Percentiles rank a stretch among this genome's conserved stretches.
Conservation (phyloP, 2,329 filamentous ascomycete genomes). For the Myriosclerotinia duriaeana region DNA sequence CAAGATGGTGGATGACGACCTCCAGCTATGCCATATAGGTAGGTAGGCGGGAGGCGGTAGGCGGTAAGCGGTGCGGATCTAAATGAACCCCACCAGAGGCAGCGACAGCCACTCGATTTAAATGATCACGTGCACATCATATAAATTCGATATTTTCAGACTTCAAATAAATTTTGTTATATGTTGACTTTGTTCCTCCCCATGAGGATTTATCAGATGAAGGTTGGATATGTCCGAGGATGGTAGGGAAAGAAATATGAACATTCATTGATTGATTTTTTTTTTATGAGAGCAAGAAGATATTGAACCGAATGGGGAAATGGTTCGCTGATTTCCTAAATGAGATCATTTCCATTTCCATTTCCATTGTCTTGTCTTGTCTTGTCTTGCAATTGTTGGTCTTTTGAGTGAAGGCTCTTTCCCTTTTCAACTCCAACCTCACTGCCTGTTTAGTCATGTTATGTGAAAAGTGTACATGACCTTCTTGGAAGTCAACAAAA, state of each 20-base stretch:
- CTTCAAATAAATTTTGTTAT: not conserved
- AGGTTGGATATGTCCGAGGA: not conserved
- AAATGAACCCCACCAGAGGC: constrained; percentile 25
- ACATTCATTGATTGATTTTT: too few species aligned
- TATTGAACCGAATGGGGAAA: too few species aligned
- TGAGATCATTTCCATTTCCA: not conserved
- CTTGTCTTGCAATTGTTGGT: too few species aligned
- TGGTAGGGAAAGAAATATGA: not conserved
- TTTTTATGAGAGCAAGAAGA: too few species aligned
- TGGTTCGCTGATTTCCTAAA: not conserved
- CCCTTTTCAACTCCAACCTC: constrained; percentile 7
- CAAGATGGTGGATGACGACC: constrained; percentile 29
- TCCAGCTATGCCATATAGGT: not conserved
- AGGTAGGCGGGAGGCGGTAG: constrained; percentile 1
- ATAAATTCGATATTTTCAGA: not conserved
- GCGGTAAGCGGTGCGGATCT: constrained; percentile 21
- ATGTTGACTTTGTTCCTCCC: not conserved
- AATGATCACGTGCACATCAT: constrained; percentile 5
- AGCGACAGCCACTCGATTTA: constrained; percentile 11
- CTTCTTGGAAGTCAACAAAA: not conserved
- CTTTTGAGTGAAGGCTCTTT: constrained; percentile 3
- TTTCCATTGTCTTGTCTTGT: too few species aligned
- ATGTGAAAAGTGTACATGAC: constrained; percentile 10
- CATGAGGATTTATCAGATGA: too few species aligned
- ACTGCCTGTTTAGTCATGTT: constrained; percentile 10